These are phyloP conservation scores for Ambrosiella xylebori DNA, from an alignment of 2,329 filamentous ascomycete species.

Conservation along the genomic window DNA sequence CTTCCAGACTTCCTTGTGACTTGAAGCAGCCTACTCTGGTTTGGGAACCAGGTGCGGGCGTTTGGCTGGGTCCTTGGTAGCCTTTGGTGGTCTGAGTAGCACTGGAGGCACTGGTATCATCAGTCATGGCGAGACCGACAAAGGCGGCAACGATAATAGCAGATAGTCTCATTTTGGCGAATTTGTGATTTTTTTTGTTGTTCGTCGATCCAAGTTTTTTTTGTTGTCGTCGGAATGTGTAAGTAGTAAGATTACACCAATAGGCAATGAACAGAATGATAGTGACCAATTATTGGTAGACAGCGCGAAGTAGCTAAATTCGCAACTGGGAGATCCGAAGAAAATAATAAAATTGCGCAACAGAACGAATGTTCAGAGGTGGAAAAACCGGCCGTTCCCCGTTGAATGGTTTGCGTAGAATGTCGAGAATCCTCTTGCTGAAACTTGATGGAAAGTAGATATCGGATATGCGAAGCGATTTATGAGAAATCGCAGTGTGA, in stretches of 20 bases:
- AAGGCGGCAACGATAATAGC: not conserved
- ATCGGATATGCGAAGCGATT: no score
- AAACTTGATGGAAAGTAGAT: no score
- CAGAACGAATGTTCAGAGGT: constrained; percentile 8
- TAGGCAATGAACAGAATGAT: not conserved
- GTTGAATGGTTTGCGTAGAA: not conserved
- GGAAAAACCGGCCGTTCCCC: constrained; percentile 10
- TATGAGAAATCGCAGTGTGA: no score
- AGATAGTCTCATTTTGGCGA: constrained; percentile 10
- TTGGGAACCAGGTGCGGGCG: constrained; percentile 22
- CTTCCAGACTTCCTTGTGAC: constrained; percentile 25
- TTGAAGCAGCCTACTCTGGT: constrained; percentile 36
- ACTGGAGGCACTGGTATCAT: not conserved
- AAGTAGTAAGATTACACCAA: not conserved
- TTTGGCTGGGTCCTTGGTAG: constrained; percentile 18
- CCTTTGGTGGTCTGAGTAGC: constrained; percentile 18
- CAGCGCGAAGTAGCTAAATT: not conserved
- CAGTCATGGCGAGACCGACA: not conserved
- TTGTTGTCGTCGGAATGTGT: not conserved
- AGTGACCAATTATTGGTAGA: not conserved
- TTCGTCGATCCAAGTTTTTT: not conserved
- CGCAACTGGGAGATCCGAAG: not conserved
- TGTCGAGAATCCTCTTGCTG: no score
- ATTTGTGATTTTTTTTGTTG: not conserved
- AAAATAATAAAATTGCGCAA: not conserved